Percentiles rank a stretch among this genome's conserved stretches.
Conservation (phyloP, 768 basidiomycete genomes). For the Russula dissimulans region DNA sequence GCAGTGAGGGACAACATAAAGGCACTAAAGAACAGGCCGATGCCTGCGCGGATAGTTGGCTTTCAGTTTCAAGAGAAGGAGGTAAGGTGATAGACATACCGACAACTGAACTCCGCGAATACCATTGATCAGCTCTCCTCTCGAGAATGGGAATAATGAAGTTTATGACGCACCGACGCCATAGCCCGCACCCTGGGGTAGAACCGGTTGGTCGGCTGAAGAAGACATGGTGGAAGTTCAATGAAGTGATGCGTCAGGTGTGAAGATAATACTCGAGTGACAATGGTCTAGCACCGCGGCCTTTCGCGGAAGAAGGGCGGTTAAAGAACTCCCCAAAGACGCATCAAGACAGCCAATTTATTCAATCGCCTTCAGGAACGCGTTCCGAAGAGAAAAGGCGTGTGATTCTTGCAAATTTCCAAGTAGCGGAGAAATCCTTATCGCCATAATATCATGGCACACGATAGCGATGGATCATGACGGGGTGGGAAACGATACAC, state of each 20-base stretch:
- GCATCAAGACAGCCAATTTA: not conserved
- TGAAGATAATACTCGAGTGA: not conserved
- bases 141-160: not conserved
- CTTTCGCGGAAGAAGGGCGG: not conserved
- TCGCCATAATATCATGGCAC: not conserved
- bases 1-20: constrained; percentile 74
- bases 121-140: not conserved
- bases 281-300: not conserved
- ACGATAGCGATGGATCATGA: not conserved
- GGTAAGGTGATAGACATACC: constrained; percentile 28
- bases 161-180: constrained; percentile 48
- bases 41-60: constrained; percentile 39
- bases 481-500: no score
- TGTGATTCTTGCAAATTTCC: not conserved
- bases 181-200: constrained; percentile 81
- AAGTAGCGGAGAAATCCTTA: not conserved
- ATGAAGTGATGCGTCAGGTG: not conserved
- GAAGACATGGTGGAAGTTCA: constrained; percentile 16
- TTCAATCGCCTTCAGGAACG: not conserved
- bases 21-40: constrained; percentile 79
- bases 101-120: constrained; percentile 33
- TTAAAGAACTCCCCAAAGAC: not conserved
- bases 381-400: not conserved
- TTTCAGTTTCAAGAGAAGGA: not conserved
- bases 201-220: constrained; percentile 28